Base-by-base conservation (phyloP, 164 flowering plant genomes). In the Nelumbo lutea region DNA sequence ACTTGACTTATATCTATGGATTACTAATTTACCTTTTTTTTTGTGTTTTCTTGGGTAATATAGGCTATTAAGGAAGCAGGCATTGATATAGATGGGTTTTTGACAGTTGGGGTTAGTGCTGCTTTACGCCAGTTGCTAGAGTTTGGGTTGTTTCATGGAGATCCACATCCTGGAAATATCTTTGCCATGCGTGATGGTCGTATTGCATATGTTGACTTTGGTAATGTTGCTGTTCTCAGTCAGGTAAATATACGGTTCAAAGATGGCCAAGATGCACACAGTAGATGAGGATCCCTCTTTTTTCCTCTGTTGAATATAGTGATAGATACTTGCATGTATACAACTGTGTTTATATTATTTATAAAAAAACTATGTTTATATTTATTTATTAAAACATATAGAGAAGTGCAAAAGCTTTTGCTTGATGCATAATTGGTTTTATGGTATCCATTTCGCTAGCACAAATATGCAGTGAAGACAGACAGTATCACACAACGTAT, bases 131-230 rank as follows among this genome's bases (percentile, higher is more conserved):
- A 95, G 69, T 80, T 95, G 77, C 83, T 95, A 57, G 98, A 95
- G 74, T 95, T 95, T 81, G 98, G 98, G 59, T 73, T 95, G 47
- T 95, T 95, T 73, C 98, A 91, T 79, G 98, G 98, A 69, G 98
- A 95, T 77, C 98, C 98, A 50, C 98, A 91, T 81, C 98, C 98
- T 81, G 98, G 98, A 70, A 91, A 95, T 76, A 86, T 95, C 50
- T 95, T 91, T 83, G 96, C 97, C n/a, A 89, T 95, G 98, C 96
- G 85, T 66, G 98, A 95, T 87, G 98, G 98, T 70, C 94, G 98
- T 47, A 91, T 95, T 76, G 98, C 97, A 47, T 91, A 95, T 76
- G 98, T 95, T 59, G 98, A 95, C 78, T 95, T 95, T 81, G 98
- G 98, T 57, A 95, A 95, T 83, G 98, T 95, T 75, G 98, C 98